phyloP scores from a whole-genome alignment of 371 early-diverging fungal species.

The Apophysomyces elegans region DNA sequence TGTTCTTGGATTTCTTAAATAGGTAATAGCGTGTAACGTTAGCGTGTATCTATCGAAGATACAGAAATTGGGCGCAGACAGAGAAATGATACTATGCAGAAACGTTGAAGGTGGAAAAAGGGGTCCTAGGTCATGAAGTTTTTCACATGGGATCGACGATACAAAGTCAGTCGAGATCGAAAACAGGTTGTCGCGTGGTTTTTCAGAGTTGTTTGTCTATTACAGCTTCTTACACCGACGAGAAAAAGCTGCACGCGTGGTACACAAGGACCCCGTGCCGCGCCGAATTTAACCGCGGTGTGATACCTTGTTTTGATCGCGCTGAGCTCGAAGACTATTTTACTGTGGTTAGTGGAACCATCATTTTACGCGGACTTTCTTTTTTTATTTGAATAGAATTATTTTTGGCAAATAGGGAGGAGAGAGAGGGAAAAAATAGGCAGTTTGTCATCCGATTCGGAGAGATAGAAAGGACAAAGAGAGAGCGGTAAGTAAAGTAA shows the following conservation, averaged over 20 bases:
- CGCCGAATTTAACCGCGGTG: constrained; percentile 11
- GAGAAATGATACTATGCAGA: not conserved
- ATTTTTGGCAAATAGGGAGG: not conserved
- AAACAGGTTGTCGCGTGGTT: constrained; percentile 9
- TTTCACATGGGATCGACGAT: constrained; percentile 11
- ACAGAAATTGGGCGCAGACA: no score
- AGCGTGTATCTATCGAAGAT: not conserved
- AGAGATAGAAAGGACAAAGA: not conserved
- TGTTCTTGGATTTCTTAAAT: not conserved
- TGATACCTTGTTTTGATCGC: not conserved
- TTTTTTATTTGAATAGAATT: not conserved
- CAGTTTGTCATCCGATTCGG: constrained; percentile 6
- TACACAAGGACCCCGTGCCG: constrained; percentile 7
- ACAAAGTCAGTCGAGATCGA: constrained; percentile 8
- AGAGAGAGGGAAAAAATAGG: not conserved
- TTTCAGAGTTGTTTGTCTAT: not conserved
- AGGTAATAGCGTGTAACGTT: not conserved
- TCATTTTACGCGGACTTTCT: not conserved
- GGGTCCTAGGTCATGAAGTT: not conserved
- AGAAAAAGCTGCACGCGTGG: constrained; percentile 5
- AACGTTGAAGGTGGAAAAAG: not conserved
- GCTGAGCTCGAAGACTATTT: not conserved
- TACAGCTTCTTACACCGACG: not conserved
- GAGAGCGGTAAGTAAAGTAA: not conserved
- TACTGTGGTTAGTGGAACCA: not conserved